Evolutionary conservation across 768 basidiomycete genomes (phyloP).

Genomic region (Psilocybe azurescens): DNA sequence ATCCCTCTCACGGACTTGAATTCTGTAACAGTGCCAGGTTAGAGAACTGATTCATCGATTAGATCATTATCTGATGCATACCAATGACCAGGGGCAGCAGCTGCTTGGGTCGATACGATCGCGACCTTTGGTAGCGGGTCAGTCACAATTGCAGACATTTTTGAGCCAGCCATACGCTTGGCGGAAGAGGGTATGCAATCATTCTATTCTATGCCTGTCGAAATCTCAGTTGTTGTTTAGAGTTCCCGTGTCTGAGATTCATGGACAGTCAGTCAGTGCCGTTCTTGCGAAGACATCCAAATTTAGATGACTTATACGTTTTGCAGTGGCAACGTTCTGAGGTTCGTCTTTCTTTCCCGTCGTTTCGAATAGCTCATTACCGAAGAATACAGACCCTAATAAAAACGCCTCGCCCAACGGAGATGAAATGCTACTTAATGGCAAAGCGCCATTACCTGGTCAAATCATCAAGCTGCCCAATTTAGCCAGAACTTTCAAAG

Average conservation of each 20-base stretch:
- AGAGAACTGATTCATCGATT: neutral
- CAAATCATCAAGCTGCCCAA: slow-evolving; percentile 83
- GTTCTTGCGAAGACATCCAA: neutral
- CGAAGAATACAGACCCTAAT: slow-evolving; percentile 55
- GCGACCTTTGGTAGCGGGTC: slow-evolving; percentile 82
- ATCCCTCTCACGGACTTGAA: slow-evolving; percentile 88
- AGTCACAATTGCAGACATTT: slow-evolving; percentile 64
- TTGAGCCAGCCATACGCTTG: slow-evolving; percentile 88
- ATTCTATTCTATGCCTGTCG: neutral
- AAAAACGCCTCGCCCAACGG: slow-evolving; percentile 86
- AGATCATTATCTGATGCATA: neutral
- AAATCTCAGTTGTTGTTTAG: slow-evolving; percentile 38
- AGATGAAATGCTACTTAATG: slow-evolving; percentile 85
- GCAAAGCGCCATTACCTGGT: slow-evolving; percentile 84
- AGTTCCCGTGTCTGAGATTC: slow-evolving; percentile 87
- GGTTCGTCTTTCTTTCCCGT: slow-evolving; percentile 28
- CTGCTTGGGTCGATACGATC: slow-evolving; percentile 93
- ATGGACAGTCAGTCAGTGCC: slow-evolving; percentile 56
- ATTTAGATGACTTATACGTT: neutral
- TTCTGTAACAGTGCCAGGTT: slow-evolving; percentile 87
- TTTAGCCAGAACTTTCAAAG: slow-evolving; percentile 84
- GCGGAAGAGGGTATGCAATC: slow-evolving; percentile 82
- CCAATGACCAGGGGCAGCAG: slow-evolving; percentile 72
- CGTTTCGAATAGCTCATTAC: neutral
- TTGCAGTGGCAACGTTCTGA: slow-evolving; percentile 65